Conservation (phyloP, 768 basidiomycete genomes). For the Mycena metata region DNA sequence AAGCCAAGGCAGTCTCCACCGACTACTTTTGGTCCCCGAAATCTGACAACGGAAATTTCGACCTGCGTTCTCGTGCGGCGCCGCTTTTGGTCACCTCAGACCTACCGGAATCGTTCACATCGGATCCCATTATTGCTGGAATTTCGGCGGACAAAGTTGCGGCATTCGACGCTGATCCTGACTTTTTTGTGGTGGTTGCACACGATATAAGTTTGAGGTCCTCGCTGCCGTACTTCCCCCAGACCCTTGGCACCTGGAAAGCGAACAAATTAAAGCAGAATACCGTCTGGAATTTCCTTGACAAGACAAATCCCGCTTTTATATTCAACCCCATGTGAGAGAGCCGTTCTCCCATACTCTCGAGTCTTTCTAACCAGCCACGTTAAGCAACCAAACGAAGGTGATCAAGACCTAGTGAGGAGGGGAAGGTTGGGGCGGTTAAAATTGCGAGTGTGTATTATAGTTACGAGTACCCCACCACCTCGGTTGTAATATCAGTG, state of each 20-base stretch:
- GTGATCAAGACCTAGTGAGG: too few relatives aligned
- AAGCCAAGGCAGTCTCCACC: constrained; percentile 3
- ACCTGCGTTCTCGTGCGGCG: constrained; percentile 8
- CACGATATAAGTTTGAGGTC: constrained; percentile 24
- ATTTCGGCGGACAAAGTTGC: constrained; percentile 9
- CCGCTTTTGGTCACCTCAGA: constrained; percentile 2
- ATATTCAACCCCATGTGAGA: constrained; percentile 17
- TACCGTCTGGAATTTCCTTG: too few relatives aligned
- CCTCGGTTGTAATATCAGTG: too few relatives aligned
- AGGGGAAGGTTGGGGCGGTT: too few relatives aligned
- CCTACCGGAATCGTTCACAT: constrained; percentile 13
- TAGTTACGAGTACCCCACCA: too few relatives aligned
- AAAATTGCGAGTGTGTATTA: too few relatives aligned
- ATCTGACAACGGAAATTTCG: background rate
- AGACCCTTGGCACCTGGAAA: constrained; percentile 18
- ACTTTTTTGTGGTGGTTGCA: constrained; percentile 32
- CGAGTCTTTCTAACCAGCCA: background rate
- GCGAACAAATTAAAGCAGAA: constrained; percentile 4
- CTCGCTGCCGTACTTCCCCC: constrained; percentile 12
- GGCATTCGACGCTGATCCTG: constrained; percentile 15
- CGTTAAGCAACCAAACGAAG: background rate
- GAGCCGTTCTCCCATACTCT: background rate
- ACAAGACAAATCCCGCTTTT: too few relatives aligned
- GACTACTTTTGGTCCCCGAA: constrained; percentile 11
- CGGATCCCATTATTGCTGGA: background rate